Evolutionary conservation across 2,329 filamentous ascomycete species (phyloP).

Genomic region (Fusarium longipes): DNA sequence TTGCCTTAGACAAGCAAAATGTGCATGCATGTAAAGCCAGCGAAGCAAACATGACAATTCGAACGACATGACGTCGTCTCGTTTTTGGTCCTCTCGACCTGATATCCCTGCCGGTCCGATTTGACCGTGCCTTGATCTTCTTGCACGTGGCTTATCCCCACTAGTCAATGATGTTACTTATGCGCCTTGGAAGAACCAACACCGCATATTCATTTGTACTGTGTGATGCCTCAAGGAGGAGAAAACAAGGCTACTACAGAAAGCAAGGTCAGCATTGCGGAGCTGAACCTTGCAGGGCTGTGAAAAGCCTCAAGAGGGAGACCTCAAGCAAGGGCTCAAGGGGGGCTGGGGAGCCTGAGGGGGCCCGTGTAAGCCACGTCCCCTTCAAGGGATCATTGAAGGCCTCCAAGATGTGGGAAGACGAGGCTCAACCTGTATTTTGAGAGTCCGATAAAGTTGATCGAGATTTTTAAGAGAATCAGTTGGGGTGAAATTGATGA

Average conservation of each 20-base stretch:
- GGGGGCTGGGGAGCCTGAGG: constrained; percentile 9
- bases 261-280: constrained; percentile 1
- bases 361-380: constrained; percentile 15
- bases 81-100: constrained; percentile 1
- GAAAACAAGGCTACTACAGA: constrained; percentile 2
- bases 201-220: constrained; percentile 2
- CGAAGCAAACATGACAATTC: constrained; percentile 12
- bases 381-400: neutral
- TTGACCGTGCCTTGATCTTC: constrained; percentile 25
- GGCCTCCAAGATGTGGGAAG: neutral
- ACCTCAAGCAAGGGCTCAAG: constrained; percentile 17
- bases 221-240: neutral
- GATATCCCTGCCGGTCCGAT: constrained; percentile 24
- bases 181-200: neutral
- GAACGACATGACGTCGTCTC: constrained; percentile 25
- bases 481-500: neutral
- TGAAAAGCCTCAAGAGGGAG: constrained; percentile 13
- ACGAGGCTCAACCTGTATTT: neutral
- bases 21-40: constrained; percentile 21
- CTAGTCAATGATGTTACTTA: constrained; percentile 2
- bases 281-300: constrained; percentile 6
- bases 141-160: constrained; percentile 28
- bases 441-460: constrained; percentile 10
- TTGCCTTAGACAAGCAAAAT: neutral
- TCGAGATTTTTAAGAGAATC: neutral